Percentiles rank a stretch among this genome's conserved stretches.
Conservation (phyloP, 78 protist genomes). For the Monocercomonoides exilis region DNA sequence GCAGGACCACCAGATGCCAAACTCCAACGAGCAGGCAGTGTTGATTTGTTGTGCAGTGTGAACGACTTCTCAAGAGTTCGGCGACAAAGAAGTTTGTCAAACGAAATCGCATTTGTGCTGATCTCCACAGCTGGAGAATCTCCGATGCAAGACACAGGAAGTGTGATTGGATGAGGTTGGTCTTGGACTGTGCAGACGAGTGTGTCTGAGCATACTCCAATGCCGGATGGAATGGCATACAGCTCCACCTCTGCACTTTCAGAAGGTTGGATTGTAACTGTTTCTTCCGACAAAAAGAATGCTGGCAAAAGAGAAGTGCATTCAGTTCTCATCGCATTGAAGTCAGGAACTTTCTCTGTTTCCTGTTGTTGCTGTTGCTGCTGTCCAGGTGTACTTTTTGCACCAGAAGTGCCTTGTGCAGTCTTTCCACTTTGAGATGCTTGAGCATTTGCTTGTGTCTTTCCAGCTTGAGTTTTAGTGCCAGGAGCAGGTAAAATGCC, state of each 20-base stretch:
- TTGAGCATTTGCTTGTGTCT: no score
- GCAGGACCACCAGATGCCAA: background rate
- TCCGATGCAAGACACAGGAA: constrained; percentile 39
- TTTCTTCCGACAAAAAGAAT: background rate
- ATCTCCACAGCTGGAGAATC: background rate
- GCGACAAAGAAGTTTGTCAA: background rate
- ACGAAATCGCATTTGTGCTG: background rate
- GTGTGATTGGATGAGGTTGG: constrained; percentile 46
- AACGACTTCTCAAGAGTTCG: background rate
- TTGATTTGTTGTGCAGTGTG: background rate
- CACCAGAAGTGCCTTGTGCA: no score
- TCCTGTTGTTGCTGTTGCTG: no score
- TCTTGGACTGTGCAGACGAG: constrained; percentile 33
- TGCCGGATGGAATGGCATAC: constrained; percentile 32
- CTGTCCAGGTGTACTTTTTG: no score
- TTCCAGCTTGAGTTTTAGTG: no score
- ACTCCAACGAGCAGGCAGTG: background rate
- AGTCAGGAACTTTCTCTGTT: no score
- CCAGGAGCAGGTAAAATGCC: no score
- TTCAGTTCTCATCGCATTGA: no score
- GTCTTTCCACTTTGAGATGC: no score
- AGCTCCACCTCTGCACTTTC: constrained; percentile 37
- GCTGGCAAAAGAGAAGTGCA: no score
- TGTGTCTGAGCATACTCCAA: background rate
- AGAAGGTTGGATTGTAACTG: constrained; percentile 15